Conservation (phyloP, 2,329 filamentous ascomycete species). For the Endoconidiophora polonica region DNA sequence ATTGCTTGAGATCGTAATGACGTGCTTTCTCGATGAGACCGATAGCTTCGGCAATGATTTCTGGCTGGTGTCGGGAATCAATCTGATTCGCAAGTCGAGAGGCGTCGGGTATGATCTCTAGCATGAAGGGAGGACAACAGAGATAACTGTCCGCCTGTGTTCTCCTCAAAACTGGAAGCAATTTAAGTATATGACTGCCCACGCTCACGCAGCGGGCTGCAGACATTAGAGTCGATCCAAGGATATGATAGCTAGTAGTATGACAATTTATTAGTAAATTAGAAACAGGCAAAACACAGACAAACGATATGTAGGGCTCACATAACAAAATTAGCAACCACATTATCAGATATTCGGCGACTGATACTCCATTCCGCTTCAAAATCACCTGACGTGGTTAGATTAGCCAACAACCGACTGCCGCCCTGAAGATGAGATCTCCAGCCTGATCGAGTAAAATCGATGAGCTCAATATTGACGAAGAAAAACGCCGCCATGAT, state of each 20-base stretch:
- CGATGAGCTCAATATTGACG: conserved; percentile 34
- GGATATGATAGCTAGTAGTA: conserved; percentile 23
- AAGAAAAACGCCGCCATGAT: conserved; percentile 34
- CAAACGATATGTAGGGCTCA: conserved; percentile 17
- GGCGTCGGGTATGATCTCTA: conserved; percentile 28
- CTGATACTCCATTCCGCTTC: conserved; percentile 15
- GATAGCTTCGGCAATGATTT: conserved; percentile 22
- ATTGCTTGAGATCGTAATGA: conserved; percentile 25
- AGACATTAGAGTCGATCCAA: conserved; percentile 24
- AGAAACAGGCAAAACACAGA: background rate
- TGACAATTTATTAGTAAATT: background rate
- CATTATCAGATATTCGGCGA: conserved; percentile 25
- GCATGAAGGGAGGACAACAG: conserved; percentile 26
- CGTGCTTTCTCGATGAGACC: conserved; percentile 26
- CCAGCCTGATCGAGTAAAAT: conserved; percentile 29
- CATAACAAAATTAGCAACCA: conserved; percentile 33
- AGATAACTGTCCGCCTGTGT: conserved; percentile 28
- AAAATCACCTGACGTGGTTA: conserved; percentile 18
- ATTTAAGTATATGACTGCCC: conserved; percentile 23
- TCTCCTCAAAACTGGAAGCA: conserved; percentile 25
- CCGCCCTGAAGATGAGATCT: conserved; percentile 30
- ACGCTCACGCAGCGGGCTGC: conserved; percentile 23
- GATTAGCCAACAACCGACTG: conserved; percentile 24
- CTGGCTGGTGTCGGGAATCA: conserved; percentile 19
- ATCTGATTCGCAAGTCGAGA: conserved; percentile 27